Conservation (phyloP, 192 early-diverging fungal species). For the Coemansia sp. region DNA sequence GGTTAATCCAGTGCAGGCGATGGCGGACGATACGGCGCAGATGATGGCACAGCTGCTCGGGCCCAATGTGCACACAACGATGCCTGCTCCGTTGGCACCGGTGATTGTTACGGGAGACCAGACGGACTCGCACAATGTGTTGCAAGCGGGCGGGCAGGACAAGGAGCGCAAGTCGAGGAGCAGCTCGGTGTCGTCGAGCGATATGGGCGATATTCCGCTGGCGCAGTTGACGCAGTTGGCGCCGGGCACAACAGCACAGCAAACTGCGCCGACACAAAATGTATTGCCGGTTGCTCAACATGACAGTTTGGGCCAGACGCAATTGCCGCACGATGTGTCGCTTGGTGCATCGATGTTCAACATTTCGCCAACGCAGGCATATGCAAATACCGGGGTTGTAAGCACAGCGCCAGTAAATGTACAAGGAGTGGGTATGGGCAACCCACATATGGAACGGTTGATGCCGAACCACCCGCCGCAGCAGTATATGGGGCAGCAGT, state of each 20-base stretch:
- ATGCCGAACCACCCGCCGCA: constrained; percentile 2
- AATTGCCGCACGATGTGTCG: neutral
- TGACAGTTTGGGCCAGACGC: neutral
- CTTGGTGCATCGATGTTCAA: neutral
- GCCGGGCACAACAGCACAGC: neutral
- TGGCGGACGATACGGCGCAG: constrained; percentile 26
- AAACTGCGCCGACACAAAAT: neutral
- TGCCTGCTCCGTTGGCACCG: neutral
- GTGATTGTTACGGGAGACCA: neutral
- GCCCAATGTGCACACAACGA: neutral
- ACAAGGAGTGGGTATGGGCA: neutral
- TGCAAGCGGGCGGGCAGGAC: neutral
- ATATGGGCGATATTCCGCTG: constrained; percentile 49
- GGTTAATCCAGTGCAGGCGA: neutral
- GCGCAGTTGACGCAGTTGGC: constrained; percentile 34
- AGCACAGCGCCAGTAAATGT: neutral
- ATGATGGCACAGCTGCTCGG: constrained; percentile 38
- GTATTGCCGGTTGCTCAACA: neutral
- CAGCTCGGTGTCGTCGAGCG: constrained; percentile 41
- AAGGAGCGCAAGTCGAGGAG: constrained; percentile 18
- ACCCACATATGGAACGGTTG: neutral
- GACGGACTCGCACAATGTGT: neutral
- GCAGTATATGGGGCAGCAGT: neutral
- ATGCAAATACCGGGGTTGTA: neutral
- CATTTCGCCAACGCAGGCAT: neutral